phyloP scores from a whole-genome alignment of 305 asterid species.

The Solanum hybrid region DNA sequence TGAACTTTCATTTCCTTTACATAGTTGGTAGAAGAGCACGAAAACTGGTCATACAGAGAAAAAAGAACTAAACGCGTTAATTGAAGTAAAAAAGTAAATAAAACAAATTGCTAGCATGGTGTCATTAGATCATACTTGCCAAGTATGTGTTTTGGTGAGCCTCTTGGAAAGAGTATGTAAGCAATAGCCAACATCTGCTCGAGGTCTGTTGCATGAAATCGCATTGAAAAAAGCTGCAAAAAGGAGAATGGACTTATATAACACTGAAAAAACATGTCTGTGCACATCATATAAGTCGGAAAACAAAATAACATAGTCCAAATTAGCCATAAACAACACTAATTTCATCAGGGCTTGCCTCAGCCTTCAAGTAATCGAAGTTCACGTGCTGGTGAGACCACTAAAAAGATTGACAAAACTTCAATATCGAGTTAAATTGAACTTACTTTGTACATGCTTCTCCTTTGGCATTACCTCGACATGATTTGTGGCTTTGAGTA shows the following conservation, averaged over 20 bases:
- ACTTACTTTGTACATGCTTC: conserved; percentile 75
- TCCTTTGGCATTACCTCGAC: conserved; percentile 63
- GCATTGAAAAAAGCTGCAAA: conserved; percentile 56
- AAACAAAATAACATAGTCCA: background rate
- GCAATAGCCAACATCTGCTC: conserved; percentile 74
- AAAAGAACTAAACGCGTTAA: background rate
- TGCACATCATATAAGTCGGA: background rate
- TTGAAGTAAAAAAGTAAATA: background rate
- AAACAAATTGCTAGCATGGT: background rate
- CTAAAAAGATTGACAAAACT: background rate
- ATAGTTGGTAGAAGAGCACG: background rate
- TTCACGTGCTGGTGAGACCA: background rate
- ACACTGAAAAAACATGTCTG: background rate
- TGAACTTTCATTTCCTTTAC: background rate
- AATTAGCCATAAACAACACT: background rate
- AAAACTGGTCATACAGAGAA: background rate
- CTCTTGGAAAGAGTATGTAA: conserved; percentile 60
- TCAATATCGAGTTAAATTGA: background rate
- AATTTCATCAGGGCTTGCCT: background rate
- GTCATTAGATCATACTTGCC: conserved; percentile 52
- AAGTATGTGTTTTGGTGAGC: conserved; percentile 55
- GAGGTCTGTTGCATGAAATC: conserved; percentile 59
- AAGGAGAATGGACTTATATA: background rate
- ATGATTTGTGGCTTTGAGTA: conserved; percentile 81
- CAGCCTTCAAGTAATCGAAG: background rate